phyloP scores from a whole-genome alignment of 2,329 filamentous ascomycete genomes.

The Aureobasidium sp. region DNA sequence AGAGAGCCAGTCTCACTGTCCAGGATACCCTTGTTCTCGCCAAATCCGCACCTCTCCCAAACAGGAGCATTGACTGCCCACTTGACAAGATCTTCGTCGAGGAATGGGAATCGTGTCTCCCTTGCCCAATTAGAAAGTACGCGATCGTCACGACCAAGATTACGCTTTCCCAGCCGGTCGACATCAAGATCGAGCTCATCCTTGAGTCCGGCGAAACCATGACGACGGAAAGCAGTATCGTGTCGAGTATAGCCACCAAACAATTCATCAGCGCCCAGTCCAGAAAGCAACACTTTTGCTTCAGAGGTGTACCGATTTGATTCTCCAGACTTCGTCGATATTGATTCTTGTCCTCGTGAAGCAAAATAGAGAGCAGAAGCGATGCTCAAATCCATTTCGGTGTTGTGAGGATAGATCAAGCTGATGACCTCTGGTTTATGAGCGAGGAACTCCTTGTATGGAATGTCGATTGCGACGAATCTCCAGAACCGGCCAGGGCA shows the following conservation, averaged over 20 bases:
- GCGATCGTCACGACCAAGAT: constrained; percentile 87
- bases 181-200: constrained; percentile 83
- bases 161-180: constrained; percentile 78
- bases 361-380: constrained; percentile 92
- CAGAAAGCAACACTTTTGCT: constrained; percentile 80
- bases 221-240: constrained; percentile 61
- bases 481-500: constrained; percentile 70
- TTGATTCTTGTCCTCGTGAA: constrained; percentile 57
- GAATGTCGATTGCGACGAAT: constrained; percentile 80
- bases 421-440: constrained; percentile 63
- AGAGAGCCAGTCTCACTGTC: constrained; percentile 33
- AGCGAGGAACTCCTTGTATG: constrained; percentile 63
- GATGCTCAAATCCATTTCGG: constrained; percentile 98
- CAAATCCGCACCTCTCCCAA: constrained; percentile 82
- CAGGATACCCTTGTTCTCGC: constrained; percentile 20
- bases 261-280: constrained; percentile 89
- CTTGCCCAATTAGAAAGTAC: constrained; percentile 82
- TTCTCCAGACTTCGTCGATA: constrained; percentile 19
- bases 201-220: constrained; percentile 62
- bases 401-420: constrained; percentile 87
- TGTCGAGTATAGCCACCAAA: constrained; percentile 92
- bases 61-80: constrained; percentile 70
- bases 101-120: constrained; percentile 81
- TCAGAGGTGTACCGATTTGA: constrained; percentile 51
- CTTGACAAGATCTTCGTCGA: constrained; percentile 78